These are phyloP conservation scores for Alternaria arbusti DNA, from an alignment of 2,329 filamentous ascomycete species.

Conservation along the genomic window DNA sequence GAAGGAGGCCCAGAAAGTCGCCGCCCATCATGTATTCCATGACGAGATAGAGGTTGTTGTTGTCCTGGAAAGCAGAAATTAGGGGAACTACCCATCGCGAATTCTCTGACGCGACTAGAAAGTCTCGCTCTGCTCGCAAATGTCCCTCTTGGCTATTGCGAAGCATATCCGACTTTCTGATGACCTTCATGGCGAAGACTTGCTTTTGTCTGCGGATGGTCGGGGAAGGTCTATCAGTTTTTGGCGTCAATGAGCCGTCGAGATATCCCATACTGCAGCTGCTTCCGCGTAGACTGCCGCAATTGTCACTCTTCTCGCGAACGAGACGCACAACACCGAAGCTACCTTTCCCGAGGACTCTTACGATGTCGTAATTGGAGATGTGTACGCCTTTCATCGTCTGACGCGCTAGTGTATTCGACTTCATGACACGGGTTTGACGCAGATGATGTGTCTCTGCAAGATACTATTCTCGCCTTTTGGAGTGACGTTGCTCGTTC, in stretches of 20 bases:
- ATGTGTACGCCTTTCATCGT: slow-evolving; percentile 59
- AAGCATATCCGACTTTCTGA: slow-evolving; percentile 92
- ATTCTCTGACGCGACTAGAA: slow-evolving; percentile 86
- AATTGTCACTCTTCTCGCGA: slow-evolving; percentile 61
- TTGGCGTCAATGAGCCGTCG: slow-evolving; percentile 11
- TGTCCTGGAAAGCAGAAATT: slow-evolving; percentile 87
- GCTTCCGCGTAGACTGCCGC: slow-evolving; percentile 17
- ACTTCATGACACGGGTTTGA: slow-evolving; percentile 72
- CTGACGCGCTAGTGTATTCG: slow-evolving; percentile 60
- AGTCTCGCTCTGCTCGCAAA: slow-evolving; percentile 87
- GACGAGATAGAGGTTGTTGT: slow-evolving; percentile 82
- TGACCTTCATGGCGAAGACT: slow-evolving; percentile 96
- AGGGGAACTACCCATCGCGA: slow-evolving; percentile 90
- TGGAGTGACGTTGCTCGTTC: slow-evolving; percentile 61
- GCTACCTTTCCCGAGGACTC: slow-evolving; percentile 88
- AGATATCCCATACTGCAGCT: slow-evolving; percentile 17
- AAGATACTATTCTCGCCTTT: slow-evolving; percentile 65
- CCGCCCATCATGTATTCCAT: slow-evolving; percentile 99
- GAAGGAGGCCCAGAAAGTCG: slow-evolving; percentile 86
- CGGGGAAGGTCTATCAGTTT: neutral
- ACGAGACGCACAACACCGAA: slow-evolving; percentile 93
- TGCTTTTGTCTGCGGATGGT: slow-evolving; percentile 47
- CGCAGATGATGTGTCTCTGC: slow-evolving; percentile 79
- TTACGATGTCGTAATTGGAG: slow-evolving; percentile 78
- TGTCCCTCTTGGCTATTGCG: slow-evolving; percentile 91